phyloP scores from a whole-genome alignment of 1,284 basidiomycete species.

The Ustilago esculenta region DNA sequence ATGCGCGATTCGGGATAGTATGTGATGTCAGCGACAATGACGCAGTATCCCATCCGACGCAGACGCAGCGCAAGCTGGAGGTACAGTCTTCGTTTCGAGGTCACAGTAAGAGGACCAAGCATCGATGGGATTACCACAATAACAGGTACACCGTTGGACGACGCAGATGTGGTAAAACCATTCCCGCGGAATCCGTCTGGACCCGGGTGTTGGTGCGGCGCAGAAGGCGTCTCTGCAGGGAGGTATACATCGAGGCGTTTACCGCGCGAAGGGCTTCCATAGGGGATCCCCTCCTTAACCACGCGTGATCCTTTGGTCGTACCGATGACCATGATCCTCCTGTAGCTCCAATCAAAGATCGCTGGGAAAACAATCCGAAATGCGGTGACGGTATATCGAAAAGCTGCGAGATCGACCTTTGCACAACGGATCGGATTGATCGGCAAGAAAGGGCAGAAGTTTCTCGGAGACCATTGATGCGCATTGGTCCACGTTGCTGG shows the following conservation, averaged over 20 bases:
- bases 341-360: slow-evolving; percentile 62
- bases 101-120: slow-evolving; percentile 54
- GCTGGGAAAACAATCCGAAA: slow-evolving; percentile 52
- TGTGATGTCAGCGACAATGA: slow-evolving; percentile 67
- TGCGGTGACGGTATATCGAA: slow-evolving; percentile 54
- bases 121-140: slow-evolving; percentile 66
- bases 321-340: slow-evolving; percentile 63
- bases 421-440: slow-evolving; percentile 60
- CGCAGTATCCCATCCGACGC: slow-evolving; percentile 66
- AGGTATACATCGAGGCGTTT: slow-evolving; percentile 63
- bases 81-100: slow-evolving; percentile 53
- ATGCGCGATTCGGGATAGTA: slow-evolving; percentile 65
- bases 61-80: slow-evolving; percentile 66
- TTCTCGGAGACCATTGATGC: slow-evolving; percentile 17
- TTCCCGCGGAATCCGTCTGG: neutral
- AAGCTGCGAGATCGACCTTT: slow-evolving; percentile 58
- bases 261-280: slow-evolving; percentile 47
- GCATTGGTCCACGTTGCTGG: slow-evolving; percentile 43
- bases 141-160: slow-evolving; percentile 57
- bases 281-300: slow-evolving; percentile 63
- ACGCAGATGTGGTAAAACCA: neutral
- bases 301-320: slow-evolving; percentile 55
- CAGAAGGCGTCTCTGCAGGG: slow-evolving; percentile 31
- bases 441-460: slow-evolving; percentile 59
- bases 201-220: neutral